Percentiles rank a stretch among this genome's conserved stretches.
These are phyloP conservation scores for Fusarium ramigenum DNA, from an alignment of 2,329 filamentous ascomycete genomes.

Conservation along the genomic window DNA sequence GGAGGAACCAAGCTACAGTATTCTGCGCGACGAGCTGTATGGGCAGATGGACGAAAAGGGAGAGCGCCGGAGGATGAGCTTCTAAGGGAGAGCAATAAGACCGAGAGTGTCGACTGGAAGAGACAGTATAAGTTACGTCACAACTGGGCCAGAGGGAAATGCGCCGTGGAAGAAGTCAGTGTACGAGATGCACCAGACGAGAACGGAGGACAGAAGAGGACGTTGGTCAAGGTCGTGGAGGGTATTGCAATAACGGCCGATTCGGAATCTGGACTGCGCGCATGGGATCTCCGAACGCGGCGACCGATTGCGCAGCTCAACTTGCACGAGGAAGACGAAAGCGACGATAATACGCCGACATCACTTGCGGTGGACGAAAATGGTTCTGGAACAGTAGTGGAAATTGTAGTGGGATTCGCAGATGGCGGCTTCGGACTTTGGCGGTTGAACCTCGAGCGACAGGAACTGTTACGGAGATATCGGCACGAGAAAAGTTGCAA, in stretches of 20 bases:
- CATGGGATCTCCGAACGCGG: slow-evolving; percentile 77
- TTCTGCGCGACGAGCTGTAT: slow-evolving; percentile 54
- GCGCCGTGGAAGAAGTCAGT: slow-evolving; percentile 80
- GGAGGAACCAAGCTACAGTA: slow-evolving; percentile 53
- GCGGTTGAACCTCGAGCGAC: slow-evolving; percentile 60
- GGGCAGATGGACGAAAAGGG: slow-evolving; percentile 56
- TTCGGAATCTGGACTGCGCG: slow-evolving; percentile 72
- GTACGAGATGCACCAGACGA: slow-evolving; percentile 55
- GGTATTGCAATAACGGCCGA: slow-evolving; percentile 84
- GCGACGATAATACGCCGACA: slow-evolving; percentile 57
- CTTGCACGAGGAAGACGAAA: slow-evolving; percentile 43
- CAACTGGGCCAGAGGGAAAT: slow-evolving; percentile 89
- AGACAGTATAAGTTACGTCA: slow-evolving; percentile 86
- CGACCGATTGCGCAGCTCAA: slow-evolving; percentile 63
- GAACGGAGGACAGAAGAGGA: slow-evolving; percentile 57
- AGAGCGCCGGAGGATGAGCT: slow-evolving; percentile 53
- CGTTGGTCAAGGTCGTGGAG: slow-evolving; percentile 80
- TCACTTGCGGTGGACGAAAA: slow-evolving; percentile 73
- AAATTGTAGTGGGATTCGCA: slow-evolving; percentile 74
- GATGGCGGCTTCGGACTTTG: slow-evolving; percentile 79
- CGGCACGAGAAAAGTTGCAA: slow-evolving; percentile 69
- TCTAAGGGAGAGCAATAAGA: neutral
- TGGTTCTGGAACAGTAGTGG: slow-evolving; percentile 56
- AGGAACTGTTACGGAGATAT: slow-evolving; percentile 61
- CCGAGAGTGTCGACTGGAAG: slow-evolving; percentile 77